phyloP scores from a whole-genome alignment of 2,329 filamentous ascomycete species.

The Fusarium torulosum region DNA sequence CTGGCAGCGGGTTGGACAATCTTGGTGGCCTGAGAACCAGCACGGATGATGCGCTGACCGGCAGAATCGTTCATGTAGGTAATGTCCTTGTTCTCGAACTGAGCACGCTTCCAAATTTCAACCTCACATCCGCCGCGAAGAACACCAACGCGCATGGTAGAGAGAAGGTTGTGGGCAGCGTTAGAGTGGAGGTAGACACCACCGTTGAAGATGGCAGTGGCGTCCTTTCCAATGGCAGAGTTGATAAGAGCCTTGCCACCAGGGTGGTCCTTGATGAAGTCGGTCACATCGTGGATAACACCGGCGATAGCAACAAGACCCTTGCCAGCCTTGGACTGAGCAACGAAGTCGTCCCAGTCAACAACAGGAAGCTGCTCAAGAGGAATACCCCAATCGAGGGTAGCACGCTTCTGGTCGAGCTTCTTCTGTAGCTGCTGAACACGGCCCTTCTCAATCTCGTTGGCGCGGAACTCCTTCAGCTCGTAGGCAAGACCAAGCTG shows the following conservation, averaged over 20 bases:
- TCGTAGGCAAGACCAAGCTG: slow-evolving; percentile 85
- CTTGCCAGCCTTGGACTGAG: slow-evolving; percentile 80
- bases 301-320: slow-evolving; percentile 83
- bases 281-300: slow-evolving; percentile 85
- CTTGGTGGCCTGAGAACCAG: slow-evolving; percentile 87
- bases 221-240: slow-evolving; percentile 86
- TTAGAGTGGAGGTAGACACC: slow-evolving; percentile 92
- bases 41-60: slow-evolving; percentile 86
- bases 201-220: slow-evolving; percentile 91
- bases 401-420: slow-evolving; percentile 86
- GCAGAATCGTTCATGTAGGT: slow-evolving; percentile 83
- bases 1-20: slow-evolving; percentile 82
- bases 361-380: slow-evolving; percentile 88
- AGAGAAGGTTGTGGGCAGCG: slow-evolving; percentile 88
- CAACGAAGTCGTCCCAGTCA: slow-evolving; percentile 87
- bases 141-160: slow-evolving; percentile 88
- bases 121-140: slow-evolving; percentile 89
- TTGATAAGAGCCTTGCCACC: slow-evolving; percentile 89
- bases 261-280: slow-evolving; percentile 91
- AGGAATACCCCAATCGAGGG: slow-evolving; percentile 87
- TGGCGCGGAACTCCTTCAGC: slow-evolving; percentile 90
- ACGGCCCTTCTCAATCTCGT: slow-evolving; percentile 93
- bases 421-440: slow-evolving; percentile 93
- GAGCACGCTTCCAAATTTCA: slow-evolving; percentile 91
- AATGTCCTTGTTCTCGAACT: slow-evolving; percentile 86